Evolutionary conservation across 2,329 filamentous ascomycete species (phyloP).

Genomic region (Orbilia oligospora): DNA sequence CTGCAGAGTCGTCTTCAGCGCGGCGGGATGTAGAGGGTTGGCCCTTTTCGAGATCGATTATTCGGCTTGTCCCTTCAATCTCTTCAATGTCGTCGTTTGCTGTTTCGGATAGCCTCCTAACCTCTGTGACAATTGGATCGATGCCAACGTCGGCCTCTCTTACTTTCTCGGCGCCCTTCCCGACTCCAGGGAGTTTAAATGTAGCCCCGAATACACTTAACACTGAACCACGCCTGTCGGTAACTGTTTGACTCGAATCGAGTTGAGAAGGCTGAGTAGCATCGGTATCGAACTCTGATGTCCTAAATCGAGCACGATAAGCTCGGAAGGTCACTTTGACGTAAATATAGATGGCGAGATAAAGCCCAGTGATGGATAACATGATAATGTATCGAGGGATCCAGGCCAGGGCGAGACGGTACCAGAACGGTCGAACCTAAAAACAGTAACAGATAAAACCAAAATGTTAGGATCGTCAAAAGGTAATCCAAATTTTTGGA

Average conservation of each 20-base stretch:
- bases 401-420: constrained; percentile 78
- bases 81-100: constrained; percentile 27
- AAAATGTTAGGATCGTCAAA: constrained; percentile 6
- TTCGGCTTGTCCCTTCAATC: constrained; percentile 25
- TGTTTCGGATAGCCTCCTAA: constrained; percentile 33
- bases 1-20: constrained; percentile 9
- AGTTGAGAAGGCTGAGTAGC: constrained; percentile 48
- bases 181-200: constrained; percentile 47
- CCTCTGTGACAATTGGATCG: constrained; percentile 26
- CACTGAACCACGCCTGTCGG: constrained; percentile 39
- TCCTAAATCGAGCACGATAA: constrained; percentile 49
- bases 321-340: constrained; percentile 68
- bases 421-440: constrained; percentile 75
- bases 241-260: constrained; percentile 18
- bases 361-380: constrained; percentile 75
- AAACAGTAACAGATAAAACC: constrained; percentile 15
- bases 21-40: constrained; percentile 4
- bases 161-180: constrained; percentile 34
- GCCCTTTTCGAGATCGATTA: constrained; percentile 46
- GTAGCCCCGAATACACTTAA: constrained; percentile 55
- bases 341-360: constrained; percentile 79
- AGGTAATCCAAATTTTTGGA: constrained; percentile 7
- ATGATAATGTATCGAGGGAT: constrained; percentile 80
- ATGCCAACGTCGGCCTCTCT: constrained; percentile 42
- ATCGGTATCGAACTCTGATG: constrained; percentile 59